Evolutionary conservation across 2,329 filamentous ascomycete genomes (phyloP).

Genomic region (Lomentospora prolificans): DNA sequence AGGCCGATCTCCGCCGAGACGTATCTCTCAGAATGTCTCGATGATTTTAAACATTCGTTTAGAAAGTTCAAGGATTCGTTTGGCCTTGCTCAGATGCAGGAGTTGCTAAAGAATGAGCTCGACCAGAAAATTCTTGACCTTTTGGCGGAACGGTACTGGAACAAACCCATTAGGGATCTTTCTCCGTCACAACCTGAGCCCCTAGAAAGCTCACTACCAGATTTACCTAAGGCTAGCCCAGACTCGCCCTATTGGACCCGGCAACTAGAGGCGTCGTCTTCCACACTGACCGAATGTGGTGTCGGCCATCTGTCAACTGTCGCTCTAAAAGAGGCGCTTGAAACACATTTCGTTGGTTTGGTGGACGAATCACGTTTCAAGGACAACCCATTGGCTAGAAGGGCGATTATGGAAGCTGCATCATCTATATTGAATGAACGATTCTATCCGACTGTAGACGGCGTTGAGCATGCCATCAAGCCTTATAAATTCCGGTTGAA

Average conservation of each 20-base stretch:
- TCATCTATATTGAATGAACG: conserved; percentile 85
- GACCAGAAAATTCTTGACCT: conserved; percentile 93
- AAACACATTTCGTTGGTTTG: conserved; percentile 70
- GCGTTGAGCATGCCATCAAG: conserved; percentile 98
- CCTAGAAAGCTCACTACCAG: conserved; percentile 52
- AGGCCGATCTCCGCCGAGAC: conserved; percentile 89
- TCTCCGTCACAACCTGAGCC: conserved; percentile 53
- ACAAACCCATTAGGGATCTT: conserved; percentile 86
- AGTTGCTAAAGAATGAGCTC: conserved; percentile 81
- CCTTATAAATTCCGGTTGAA: conserved; percentile 98
- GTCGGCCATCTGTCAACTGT: conserved; percentile 88
- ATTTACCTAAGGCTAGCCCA: conserved; percentile 75
- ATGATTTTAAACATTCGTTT: conserved; percentile 96
- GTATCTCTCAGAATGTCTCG: conserved; percentile 88
- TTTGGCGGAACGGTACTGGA: conserved; percentile 92
- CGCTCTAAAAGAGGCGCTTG: conserved; percentile 80
- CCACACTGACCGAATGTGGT: conserved; percentile 83
- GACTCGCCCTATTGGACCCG: conserved; percentile 86
- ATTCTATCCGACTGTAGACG: conserved; percentile 94
- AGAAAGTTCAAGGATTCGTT: conserved; percentile 88
- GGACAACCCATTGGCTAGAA: conserved; percentile 80
- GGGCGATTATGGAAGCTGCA: conserved; percentile 87
- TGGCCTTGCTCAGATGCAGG: conserved; percentile 78
- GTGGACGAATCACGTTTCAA: conserved; percentile 76
- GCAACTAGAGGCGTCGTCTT: conserved; percentile 86